A percentile compares a stretch with the other conserved stretches of the same genome.
These are phyloP conservation scores for Farysia itapuensis DNA, from an alignment of 1,284 basidiomycete species.

Conservation along the genomic window DNA sequence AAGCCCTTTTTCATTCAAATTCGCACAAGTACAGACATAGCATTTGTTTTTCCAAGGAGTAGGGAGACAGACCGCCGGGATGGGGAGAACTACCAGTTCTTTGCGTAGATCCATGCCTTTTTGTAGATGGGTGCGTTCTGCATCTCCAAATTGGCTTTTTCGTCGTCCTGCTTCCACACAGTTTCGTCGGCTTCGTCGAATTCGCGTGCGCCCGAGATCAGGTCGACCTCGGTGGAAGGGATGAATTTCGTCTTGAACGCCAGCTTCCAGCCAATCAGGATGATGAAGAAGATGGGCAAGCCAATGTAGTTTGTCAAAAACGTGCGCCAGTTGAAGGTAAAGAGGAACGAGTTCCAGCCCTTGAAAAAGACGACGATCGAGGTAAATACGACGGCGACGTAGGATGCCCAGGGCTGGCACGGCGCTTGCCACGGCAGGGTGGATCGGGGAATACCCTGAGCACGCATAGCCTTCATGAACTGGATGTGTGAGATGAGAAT, in stretches of 20 bases:
- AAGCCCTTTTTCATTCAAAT: no score
- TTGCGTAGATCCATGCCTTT: constrained; percentile 28
- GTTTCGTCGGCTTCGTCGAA: constrained; percentile 34
- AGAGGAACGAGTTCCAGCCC: constrained; percentile 65
- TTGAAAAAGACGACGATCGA: constrained; percentile 72
- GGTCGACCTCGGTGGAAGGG: constrained; percentile 42
- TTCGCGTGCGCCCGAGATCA: constrained; percentile 37
- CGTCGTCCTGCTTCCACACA: constrained; percentile 36
- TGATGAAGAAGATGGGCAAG: constrained; percentile 42
- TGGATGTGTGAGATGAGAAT: constrained; percentile 77
- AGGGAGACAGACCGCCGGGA: no score
- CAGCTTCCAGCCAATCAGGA: constrained; percentile 50
- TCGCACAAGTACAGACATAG: no score
- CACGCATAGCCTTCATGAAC: constrained; percentile 75
- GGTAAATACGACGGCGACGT: constrained; percentile 66
- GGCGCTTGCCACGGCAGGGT: constrained; percentile 66
- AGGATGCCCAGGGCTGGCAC: constrained; percentile 62
- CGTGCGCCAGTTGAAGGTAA: constrained; percentile 73
- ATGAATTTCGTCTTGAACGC: constrained; percentile 31
- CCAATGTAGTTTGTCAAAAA: constrained; percentile 63
- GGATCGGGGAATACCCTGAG: constrained; percentile 71
- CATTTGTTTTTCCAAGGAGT: no score
- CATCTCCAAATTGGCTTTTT: constrained; percentile 7
- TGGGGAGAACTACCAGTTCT: constrained; percentile 27
- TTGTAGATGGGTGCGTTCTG: constrained; percentile 7